Base-by-base conservation (phyloP, 140 eudicot species). In the Oenanthe javanica region DNA sequence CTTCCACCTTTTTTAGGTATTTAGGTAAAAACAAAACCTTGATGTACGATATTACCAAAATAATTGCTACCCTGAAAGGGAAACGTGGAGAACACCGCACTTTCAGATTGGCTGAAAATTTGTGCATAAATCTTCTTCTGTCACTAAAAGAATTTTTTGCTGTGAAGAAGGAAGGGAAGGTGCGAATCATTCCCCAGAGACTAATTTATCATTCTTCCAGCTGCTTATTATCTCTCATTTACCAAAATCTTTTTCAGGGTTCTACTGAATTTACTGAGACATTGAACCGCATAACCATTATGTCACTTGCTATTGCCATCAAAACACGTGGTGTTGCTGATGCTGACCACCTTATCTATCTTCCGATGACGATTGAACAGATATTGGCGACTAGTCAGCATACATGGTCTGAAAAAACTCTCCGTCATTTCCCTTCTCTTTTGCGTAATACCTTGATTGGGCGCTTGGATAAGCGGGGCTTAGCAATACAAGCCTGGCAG, bases 1-100 rank as follows among this genome's bases (percentile, higher is more conserved):
- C 42, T 61, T 69, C 74, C 40, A 18, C 77, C 79, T 67, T 81
- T 81, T 83, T 19, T 76, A 93, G 98, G 89, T 93, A 91, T 85
- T 89, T 89, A 88, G 98, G 98, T 74, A 91, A 91, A 84, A 88
- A 88, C 96, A 93, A 93, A 83, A 82, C 86, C 23, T 83, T 93
- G 79, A 93, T 93, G 91, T 89, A 91, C 78, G 98, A 93, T 79
- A 87, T 91, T 46, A 88, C 97, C 19, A 93, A 91, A 91, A 87
- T 93, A 81, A 87, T 93, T 83, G 87, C 91, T 52, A 87, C 97
- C 40, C 82, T 93, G 78, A 93, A 91, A 88, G 92, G 96, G 73
- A 93, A 93, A 77, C 97, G 97, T 8, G 98, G 98, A 63, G 98
- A 93, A 79, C 98, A 93, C 87, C 97, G 97, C 76, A 79, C 86